Evolutionary conservation across 306 rosid species (phyloP).

Genomic region (Cucurbita pepo): DNA sequence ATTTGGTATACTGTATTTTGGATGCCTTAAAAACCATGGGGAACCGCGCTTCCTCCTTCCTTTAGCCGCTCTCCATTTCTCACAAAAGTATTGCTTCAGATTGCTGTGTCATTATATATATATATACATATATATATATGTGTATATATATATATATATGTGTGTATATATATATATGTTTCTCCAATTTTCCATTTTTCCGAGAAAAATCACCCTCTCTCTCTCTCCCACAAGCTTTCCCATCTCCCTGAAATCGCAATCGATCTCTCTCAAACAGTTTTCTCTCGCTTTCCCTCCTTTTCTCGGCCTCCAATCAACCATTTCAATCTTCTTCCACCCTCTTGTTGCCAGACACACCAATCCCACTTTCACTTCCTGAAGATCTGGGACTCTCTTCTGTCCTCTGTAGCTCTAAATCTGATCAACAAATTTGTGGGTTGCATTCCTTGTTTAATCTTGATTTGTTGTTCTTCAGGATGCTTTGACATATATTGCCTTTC

Average conservation of each 20-base stretch:
- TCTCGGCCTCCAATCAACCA: neutral
- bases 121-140: too few species aligned
- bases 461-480: constrained; percentile 6
- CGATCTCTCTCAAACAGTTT: constrained; percentile 21
- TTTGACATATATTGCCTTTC: constrained; percentile 8
- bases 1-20: neutral
- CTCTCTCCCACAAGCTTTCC: neutral
- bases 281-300: neutral
- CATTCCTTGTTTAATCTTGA: neutral
- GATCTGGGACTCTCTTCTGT: constrained; percentile 21
- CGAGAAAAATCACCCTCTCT: neutral
- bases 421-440: neutral
- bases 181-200: neutral
- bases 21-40: neutral
- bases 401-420: constrained; percentile 13
- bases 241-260: constrained; percentile 25
- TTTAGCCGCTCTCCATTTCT: neutral
- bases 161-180: neutral
- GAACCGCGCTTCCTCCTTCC: neutral
- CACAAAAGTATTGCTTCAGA: neutral
- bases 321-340: neutral
- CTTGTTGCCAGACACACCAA: constrained; percentile 12
- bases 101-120: neutral
- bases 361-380: neutral
- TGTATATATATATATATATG: too few species aligned